Conservation (phyloP, 2,329 filamentous ascomycete species). For the Leptographium procerum region DNA sequence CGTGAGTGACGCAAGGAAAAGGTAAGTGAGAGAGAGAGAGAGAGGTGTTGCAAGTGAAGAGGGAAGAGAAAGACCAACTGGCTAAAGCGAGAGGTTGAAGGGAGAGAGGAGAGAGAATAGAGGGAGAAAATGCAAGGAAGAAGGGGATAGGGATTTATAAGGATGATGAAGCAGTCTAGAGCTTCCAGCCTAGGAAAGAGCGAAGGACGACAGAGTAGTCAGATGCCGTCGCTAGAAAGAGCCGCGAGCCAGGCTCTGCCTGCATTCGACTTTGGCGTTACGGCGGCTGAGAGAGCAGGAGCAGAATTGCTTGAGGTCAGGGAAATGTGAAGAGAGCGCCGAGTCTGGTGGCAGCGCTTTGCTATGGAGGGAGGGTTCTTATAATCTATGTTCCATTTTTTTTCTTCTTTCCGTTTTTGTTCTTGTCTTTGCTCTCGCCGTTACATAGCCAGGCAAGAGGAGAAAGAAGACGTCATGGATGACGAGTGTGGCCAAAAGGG, state of each 20-base stretch:
- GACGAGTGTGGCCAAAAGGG: not conserved
- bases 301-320: not conserved
- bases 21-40: not conserved
- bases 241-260: not conserved
- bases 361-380: not conserved
- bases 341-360: not conserved
- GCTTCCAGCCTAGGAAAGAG: not conserved
- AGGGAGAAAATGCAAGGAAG: not conserved
- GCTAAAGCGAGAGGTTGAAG: not conserved
- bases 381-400: not conserved
- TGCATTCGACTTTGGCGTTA: not conserved
- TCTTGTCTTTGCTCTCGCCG: not conserved
- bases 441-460: not conserved
- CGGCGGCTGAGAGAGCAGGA: not conserved
- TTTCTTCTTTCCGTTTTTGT: not conserved
- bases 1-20: not conserved
- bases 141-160: not conserved
- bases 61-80: too few relatives aligned
- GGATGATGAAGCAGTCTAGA: not conserved
- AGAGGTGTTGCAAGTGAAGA: not conserved
- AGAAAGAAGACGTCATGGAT: not conserved
- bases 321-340: not conserved
- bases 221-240: not conserved
- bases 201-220: not conserved
- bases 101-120: not conserved